Conservation (phyloP, 306 rosid species). For the Quercus rubra region DNA sequence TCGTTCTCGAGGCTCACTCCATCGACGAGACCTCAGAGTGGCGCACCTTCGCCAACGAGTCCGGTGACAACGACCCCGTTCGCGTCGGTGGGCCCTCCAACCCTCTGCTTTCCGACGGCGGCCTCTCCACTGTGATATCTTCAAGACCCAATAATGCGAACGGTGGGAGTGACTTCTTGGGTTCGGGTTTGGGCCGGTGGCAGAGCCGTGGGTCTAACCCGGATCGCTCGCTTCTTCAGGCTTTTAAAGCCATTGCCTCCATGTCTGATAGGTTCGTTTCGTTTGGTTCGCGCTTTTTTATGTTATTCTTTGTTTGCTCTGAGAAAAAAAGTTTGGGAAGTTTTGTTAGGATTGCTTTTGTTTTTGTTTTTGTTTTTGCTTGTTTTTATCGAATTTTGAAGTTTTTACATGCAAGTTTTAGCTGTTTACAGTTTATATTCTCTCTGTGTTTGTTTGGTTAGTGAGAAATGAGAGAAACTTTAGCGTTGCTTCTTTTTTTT, state of each 20-base stretch:
- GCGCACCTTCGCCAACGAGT: conserved; percentile 87
- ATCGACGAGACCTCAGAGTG: conserved; percentile 94
- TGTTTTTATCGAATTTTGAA: too few species aligned
- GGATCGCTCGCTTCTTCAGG: conserved; percentile 78
- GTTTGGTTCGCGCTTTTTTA: neutral
- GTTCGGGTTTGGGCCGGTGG: conserved; percentile 89
- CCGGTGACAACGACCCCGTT: conserved; percentile 91
- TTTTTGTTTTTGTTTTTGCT: neutral
- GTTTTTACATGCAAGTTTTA: too few species aligned
- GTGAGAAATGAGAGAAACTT: too few species aligned
- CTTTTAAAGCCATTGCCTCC: conserved; percentile 87
- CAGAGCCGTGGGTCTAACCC: conserved; percentile 95
- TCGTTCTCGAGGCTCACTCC: conserved; percentile 89
- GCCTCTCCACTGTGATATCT: conserved; percentile 69
- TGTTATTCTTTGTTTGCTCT: neutral
- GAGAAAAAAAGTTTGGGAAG: neutral
- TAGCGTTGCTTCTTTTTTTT: too few species aligned
- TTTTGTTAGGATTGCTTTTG: too few species aligned
- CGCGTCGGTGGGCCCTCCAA: conserved; percentile 95
- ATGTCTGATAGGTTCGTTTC: conserved; percentile 81
- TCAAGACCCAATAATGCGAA: conserved; percentile 78
- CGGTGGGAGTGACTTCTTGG: conserved; percentile 55
- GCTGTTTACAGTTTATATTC: too few species aligned
- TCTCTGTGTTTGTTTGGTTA: neutral
- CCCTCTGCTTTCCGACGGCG: conserved; percentile 78